Base-by-base conservation (phyloP, 169 alveolate species). In the Eimeria acervulina region DNA sequence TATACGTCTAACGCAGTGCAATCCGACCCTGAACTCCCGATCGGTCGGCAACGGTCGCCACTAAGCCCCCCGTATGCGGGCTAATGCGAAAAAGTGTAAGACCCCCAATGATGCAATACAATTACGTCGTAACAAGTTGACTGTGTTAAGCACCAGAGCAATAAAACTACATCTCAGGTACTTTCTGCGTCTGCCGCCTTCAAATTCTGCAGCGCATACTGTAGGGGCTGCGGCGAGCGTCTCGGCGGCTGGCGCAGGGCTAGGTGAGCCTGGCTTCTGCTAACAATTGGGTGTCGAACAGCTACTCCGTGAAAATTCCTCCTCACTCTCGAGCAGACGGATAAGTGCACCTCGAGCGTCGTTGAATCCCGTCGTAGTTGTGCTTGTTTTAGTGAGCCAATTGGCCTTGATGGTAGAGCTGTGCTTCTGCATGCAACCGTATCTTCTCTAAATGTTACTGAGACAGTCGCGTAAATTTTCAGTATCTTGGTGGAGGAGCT, bases 181-280 rank as follows among this genome's bases (percentile, higher is more conserved):
- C 26, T 33, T n/a, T n/a, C 10, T 6, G 74, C 74, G 5, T 33
- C 26, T 63, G 36, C 74, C 36, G 26, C 38, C 74, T 6, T 0
- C 26, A 8, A 63, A 63, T 63, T n/a, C 33, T 0, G 38, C 74
- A n/a, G 17, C 52, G 31, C 52, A 72, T 17, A 33, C 28, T 15
- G 51, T 19, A 72, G 52, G 83, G 83, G 83, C 83, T 72, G 83
- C 1, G 17, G 51, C 52, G 51, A 33, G 51, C 83, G 52, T 72
- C 83, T 72, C 83, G 31, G 52, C 31, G 52, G 51, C 31, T 33
- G n/a, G n/a, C 51, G 83, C 15, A 38, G 17, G 31, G 52, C 52
- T 33, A 51, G 31, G 31, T 36, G 28, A n/a, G 51, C 83, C 47
- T 36, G 51, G 33, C 36, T 72, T 38, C 10, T 36, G 33, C 21